A percentile compares a stretch with the other conserved stretches of the same genome.
These are phyloP conservation scores for Millerozyma acaciae DNA, from an alignment of 805 yeast species.

Conservation along the genomic window DNA sequence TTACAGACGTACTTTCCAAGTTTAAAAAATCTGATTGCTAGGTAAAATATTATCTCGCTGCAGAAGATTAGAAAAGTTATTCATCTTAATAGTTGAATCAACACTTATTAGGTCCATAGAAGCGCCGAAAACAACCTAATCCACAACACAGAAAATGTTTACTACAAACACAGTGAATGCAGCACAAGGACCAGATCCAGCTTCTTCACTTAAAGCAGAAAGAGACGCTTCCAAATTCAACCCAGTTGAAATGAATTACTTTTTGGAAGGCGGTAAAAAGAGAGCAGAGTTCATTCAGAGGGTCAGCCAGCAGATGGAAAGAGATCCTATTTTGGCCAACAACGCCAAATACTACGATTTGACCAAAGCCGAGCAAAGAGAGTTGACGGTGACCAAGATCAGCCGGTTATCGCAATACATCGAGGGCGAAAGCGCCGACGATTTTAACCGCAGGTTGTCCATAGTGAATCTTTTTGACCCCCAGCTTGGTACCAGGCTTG, in stretches of 20 bases:
- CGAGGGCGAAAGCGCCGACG: constrained; percentile 44
- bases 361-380: constrained; percentile 55
- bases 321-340: constrained; percentile 62
- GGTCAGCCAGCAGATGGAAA: constrained; percentile 55
- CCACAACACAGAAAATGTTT: too few species aligned
- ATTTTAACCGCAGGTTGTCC: constrained; percentile 57
- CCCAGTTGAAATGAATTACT: constrained; percentile 36
- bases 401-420: constrained; percentile 58
- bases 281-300: constrained; percentile 45
- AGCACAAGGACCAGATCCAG: constrained; percentile 31
- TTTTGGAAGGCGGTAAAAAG: constrained; percentile 39
- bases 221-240: constrained; percentile 30
- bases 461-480: constrained; percentile 70
- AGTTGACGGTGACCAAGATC: constrained; percentile 56
- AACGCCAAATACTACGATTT: constrained; percentile 55
- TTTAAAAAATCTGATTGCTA: too few species aligned
- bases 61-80: too few species aligned
- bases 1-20: too few species aligned
- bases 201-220: constrained; percentile 25
- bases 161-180: constrained; percentile 20
- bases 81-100: too few species aligned
- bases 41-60: too few species aligned
- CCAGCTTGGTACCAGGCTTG: constrained; percentile 73
- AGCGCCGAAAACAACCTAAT: too few species aligned
- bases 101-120: too few species aligned